Base-by-base conservation (phyloP, 441 rosid species). In the Gossypium schwendimanii region DNA sequence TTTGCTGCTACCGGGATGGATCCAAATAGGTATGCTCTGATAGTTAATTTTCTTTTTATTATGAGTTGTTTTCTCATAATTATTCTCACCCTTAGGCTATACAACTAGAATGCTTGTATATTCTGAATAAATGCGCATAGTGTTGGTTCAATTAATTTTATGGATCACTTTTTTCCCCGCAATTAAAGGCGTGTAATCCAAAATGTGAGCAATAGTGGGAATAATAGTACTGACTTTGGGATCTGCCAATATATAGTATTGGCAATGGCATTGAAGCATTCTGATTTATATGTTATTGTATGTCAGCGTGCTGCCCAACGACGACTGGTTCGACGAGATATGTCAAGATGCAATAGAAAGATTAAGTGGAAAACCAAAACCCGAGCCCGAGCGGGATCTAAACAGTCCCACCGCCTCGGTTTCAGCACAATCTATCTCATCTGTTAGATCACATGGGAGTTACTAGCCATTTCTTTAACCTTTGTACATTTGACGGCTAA, bases 391-490 rank as follows among this genome's bases (percentile, higher is more conserved):
- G 47, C 47, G 89, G 12, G 91, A 87, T 74, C 78, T 78, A 31
- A 84, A 82, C 81, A 96, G 99, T 87, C 99, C 99, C 12, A 91
- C 97, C 14, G 98, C 97, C 49, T 94, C 99, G 1, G 89, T 95
- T 58, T 95, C 99, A 3, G 98, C 99, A n/a, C 99, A 93, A 61
- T 96, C 99, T 61, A 88, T 93, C 63, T 91, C 99, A 63, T 96
- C 99, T 0, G 86, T 88, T 57, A 84, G 97, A 81, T 96, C 99
- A n/a, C 98, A 89, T 62, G 96, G 98, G 61, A 94, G 98, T 71
- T 79, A 86, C 72, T 88, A 76, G 84, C 71, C 65, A 12, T 62
- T 33, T 39, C 15, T 53, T 67, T 20, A 58, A 64, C 74, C 64
- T 53, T 20, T 83, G 89, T 86, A 87, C 50, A 82, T 79, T 76